These are phyloP conservation scores for Colletotrichum simmondsii DNA, from an alignment of 2,329 filamentous ascomycete species.

Conservation along the genomic window DNA sequence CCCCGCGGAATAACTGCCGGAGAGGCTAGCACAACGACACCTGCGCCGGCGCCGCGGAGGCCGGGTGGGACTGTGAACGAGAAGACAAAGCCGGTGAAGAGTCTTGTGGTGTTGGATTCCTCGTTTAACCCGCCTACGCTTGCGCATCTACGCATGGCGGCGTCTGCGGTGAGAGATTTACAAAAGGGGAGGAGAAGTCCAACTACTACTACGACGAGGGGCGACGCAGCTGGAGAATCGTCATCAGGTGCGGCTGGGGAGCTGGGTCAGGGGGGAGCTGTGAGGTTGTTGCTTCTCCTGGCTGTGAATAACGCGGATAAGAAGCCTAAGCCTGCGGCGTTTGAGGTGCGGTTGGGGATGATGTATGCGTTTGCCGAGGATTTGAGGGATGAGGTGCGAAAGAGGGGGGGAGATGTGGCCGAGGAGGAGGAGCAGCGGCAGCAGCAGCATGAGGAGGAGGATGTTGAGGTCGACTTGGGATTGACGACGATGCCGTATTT, in stretches of 20 bases:
- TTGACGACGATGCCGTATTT: conserved; percentile 81
- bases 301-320: conserved; percentile 76
- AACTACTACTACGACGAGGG: too few relatives aligned
- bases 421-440: background rate
- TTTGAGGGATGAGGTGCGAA: conserved; percentile 45
- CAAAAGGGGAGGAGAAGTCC: background rate
- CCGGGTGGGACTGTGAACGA: background rate
- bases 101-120: conserved; percentile 71
- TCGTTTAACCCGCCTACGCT: conserved; percentile 76
- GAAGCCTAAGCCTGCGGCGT: conserved; percentile 72
- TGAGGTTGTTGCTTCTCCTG: conserved; percentile 67
- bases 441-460: background rate
- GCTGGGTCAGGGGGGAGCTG: conserved; percentile 6
- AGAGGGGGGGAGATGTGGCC: background rate
- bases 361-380: conserved; percentile 77
- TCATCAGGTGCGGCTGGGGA: background rate
- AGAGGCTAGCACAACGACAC: background rate
- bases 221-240: background rate
- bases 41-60: conserved; percentile 36
- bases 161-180: conserved; percentile 53
- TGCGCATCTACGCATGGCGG: conserved; percentile 69
- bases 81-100: conserved; percentile 32
- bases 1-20: background rate
- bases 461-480: conserved; percentile 68
- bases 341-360: conserved; percentile 75